Base-by-base conservation (phyloP, 306 rosid genomes). In the Sicyos baderoa region DNA sequence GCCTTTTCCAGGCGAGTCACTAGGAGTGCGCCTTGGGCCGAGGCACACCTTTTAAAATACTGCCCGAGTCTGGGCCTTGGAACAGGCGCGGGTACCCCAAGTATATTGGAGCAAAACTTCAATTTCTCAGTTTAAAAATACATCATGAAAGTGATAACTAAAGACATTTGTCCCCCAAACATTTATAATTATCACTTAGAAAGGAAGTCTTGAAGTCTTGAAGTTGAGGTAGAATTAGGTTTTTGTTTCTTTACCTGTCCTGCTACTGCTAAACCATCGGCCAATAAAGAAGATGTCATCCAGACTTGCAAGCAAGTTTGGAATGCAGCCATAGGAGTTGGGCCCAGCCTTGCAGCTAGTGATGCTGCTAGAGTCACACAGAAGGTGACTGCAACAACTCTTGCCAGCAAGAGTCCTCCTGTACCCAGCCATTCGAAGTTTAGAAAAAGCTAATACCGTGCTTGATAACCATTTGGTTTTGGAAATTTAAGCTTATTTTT, bases 181-280 rank as follows among this genome's bases (percentile, higher is more conserved):
- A 35, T 35, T 2, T 15, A 59, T 16, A 59, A 17, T 48, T 23
- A 32, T 16, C 42, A 48, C 35, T 67, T 67, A 14, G 56, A 48
- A 22, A 47, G 11, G 13, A 48, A n/a, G n/a, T n/a, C n/a, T n/a
- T n/a, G n/a, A 23, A 40, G 50, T 25, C 35, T 7, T 19, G 57
- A 9, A 67, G 23, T 66, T 16, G 25, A 67, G 25, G 72, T 40
- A 7, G 56, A 65, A 21, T 45, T 67, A 49, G 23, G 37, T 4
- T 58, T 23, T 45, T 47, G 25, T 47, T 60, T 48, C 32, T 45
- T 49, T 57, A 93, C 98, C 94, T 93, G 99, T 27, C 87, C 85
- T 15, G 99, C 87, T 72, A 93, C 94, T 19, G 99, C 97, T 66
- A 93, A 73, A 29, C 99, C 99, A 79, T 90, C 99, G 6, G 99